Conservation (phyloP, 768 basidiomycete genomes). For the Austroboletus eburneus region DNA sequence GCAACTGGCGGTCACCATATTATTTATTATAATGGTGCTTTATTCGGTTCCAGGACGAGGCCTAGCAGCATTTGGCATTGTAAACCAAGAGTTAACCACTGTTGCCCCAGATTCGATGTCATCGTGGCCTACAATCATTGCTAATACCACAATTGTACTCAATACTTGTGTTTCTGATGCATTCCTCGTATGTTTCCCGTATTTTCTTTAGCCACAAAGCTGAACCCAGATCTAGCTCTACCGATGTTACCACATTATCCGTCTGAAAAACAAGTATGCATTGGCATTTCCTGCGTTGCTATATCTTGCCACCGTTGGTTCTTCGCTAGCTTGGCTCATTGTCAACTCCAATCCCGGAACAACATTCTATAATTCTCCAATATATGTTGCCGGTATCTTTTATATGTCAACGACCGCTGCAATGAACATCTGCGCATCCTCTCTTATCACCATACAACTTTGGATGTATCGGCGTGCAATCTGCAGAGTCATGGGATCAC, state of each 20-base stretch:
- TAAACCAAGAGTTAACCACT: no score
- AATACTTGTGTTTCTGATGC: not conserved
- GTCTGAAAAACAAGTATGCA: no score
- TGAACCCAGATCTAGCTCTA: conserved; percentile 12
- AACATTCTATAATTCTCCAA: no score
- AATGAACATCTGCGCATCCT: conserved; percentile 15
- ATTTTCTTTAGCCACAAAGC: not conserved
- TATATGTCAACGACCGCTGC: conserved; percentile 12
- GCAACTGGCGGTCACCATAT: not conserved
- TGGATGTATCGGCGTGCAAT: conserved; percentile 16
- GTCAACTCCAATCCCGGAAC: no score
- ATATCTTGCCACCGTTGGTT: conserved; percentile 13
- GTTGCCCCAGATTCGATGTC: not conserved
- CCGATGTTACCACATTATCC: conserved; percentile 21
- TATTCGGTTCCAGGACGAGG: not conserved
- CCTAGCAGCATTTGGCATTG: not conserved
- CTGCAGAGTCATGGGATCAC: conserved; percentile 3
- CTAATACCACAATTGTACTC: not conserved
- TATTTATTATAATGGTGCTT: not conserved
- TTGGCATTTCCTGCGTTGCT: conserved; percentile 1
- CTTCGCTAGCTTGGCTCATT: conserved; percentile 18
- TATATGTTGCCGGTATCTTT: not conserved
- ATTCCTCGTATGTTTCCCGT: not conserved
- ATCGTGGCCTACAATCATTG: not conserved
- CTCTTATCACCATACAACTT: conserved; percentile 12